These are phyloP conservation scores for Lichtheimia ramosa DNA, from an alignment of 371 early-diverging fungal genomes.

Conservation along the genomic window DNA sequence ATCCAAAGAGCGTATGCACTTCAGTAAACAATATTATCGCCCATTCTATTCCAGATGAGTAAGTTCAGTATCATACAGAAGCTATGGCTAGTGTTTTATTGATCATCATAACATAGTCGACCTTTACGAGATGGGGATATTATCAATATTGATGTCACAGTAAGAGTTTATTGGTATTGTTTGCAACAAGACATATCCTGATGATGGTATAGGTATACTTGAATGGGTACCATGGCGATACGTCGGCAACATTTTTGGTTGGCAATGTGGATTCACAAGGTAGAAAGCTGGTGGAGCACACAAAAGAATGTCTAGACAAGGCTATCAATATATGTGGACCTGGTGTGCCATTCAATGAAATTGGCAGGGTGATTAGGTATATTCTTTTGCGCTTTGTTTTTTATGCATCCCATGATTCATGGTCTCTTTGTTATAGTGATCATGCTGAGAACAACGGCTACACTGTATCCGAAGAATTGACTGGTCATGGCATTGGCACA, in stretches of 20 bases:
- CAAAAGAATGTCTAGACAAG: slow-evolving; percentile 69
- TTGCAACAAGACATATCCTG: not conserved
- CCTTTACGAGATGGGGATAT: slow-evolving; percentile 81
- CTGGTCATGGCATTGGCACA: slow-evolving; percentile 88
- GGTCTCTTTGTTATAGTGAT: slow-evolving; percentile 27
- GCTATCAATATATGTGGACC: slow-evolving; percentile 81
- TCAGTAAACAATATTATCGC: slow-evolving; percentile 89
- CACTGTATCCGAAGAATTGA: slow-evolving; percentile 72
- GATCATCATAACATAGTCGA: slow-evolving; percentile 36
- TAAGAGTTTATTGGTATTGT: slow-evolving; percentile 18
- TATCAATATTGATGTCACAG: slow-evolving; percentile 84
- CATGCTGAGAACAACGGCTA: slow-evolving; percentile 58
- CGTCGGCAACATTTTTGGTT: slow-evolving; percentile 81
- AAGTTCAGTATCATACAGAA: too few species aligned
- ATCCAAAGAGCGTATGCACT: slow-evolving; percentile 83
- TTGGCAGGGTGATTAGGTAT: slow-evolving; percentile 74
- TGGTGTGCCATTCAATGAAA: slow-evolving; percentile 68
- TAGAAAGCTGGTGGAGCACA: slow-evolving; percentile 61
- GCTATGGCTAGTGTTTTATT: not conserved
- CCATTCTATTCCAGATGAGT: slow-evolving; percentile 90
- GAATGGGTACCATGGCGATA: slow-evolving; percentile 84
- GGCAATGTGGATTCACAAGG: slow-evolving; percentile 78
- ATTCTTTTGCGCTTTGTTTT: too few species aligned
- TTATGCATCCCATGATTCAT: too few species aligned
- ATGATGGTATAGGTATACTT: slow-evolving; percentile 50